Percentiles rank a stretch among this genome's conserved stretches.
Conservation (phyloP, 257 asterid species). For the Lantana camara region DNA sequence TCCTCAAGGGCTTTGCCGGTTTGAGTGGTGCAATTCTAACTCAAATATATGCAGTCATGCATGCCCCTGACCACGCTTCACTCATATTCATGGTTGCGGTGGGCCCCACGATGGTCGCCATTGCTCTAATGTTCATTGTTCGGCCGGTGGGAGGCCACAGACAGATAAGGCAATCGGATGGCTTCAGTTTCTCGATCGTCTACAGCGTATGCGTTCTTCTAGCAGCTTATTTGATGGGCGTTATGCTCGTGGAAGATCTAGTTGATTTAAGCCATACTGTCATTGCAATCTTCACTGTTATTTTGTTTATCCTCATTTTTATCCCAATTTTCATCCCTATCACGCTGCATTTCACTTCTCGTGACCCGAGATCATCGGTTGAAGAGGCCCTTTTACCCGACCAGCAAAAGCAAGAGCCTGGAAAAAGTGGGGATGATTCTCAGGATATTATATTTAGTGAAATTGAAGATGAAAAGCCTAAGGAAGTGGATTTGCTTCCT, state of each 20-base stretch:
- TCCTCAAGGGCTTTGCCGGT: constrained; percentile 72
- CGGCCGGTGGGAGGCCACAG: constrained; percentile 67
- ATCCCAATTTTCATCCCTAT: constrained; percentile 49
- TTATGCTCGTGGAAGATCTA: constrained; percentile 59
- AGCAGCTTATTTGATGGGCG: constrained; percentile 62
- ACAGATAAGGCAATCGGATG: constrained; percentile 50
- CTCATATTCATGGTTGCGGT: constrained; percentile 65
- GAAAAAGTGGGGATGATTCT: constrained; percentile 28
- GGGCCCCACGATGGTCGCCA: constrained; percentile 60
- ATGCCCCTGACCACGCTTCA: constrained; percentile 58
- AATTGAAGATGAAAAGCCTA: constrained; percentile 58
- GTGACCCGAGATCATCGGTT: constrained; percentile 27
- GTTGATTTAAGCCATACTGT: constrained; percentile 37
- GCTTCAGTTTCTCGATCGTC: constrained; percentile 39
- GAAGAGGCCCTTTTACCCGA: constrained; percentile 50
- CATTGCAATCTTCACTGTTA: constrained; percentile 41
- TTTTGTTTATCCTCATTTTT: constrained; percentile 41
- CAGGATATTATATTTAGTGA: constrained; percentile 57
- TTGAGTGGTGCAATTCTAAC: constrained; percentile 64
- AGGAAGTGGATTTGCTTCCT: constrained; percentile 52
- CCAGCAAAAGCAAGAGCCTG: constrained; percentile 37
- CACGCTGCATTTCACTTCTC: constrained; percentile 30
- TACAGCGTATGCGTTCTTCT: constrained; percentile 48
- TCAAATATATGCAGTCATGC: constrained; percentile 47
- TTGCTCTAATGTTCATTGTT: constrained; percentile 52